Percentiles rank a stretch among this genome's conserved stretches.
Evolutionary conservation across 768 basidiomycete genomes (phyloP).

Genomic region (Phanerodontia chrysosporium): DNA sequence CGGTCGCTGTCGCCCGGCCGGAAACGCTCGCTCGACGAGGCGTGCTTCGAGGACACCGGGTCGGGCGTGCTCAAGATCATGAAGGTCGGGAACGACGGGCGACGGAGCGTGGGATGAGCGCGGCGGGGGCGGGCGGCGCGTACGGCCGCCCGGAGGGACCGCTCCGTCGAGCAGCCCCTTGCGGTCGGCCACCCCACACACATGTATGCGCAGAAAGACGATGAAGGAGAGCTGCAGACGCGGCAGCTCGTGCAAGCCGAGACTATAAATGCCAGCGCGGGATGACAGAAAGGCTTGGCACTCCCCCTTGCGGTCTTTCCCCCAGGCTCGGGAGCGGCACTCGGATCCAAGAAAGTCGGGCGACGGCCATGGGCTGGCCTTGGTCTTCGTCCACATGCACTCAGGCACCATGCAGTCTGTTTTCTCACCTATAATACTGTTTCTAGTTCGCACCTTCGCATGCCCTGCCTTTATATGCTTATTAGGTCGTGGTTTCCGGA

Average conservation of each 20-base stretch:
- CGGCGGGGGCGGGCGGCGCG: not conserved
- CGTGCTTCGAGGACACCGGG: not conserved
- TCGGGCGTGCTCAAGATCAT: not conserved
- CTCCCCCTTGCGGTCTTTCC: not conserved
- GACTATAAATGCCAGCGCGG: not conserved
- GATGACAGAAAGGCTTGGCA: not conserved
- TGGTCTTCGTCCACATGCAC: not conserved
- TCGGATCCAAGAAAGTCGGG: not conserved
- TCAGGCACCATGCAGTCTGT: not conserved
- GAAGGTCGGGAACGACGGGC: not conserved
- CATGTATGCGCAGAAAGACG: not conserved
- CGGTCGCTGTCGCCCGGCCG: slow-evolving; percentile 1
- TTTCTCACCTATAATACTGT: not conserved
- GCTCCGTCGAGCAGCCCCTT: not conserved
- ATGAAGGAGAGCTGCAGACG: not conserved
- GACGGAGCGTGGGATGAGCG: slow-evolving; percentile 3
- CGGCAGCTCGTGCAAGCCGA: not conserved
- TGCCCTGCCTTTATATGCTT: not conserved
- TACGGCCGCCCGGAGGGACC: not conserved
- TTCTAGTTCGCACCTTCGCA: not conserved
- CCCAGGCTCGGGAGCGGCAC: not conserved
- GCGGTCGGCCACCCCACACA: not conserved
- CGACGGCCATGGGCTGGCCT: not conserved
- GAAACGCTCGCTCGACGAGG: slow-evolving; percentile 5
- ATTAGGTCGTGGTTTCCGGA: not conserved